Conservation (phyloP, 768 basidiomycete genomes). For the Omphalotus guepiniiformis region DNA sequence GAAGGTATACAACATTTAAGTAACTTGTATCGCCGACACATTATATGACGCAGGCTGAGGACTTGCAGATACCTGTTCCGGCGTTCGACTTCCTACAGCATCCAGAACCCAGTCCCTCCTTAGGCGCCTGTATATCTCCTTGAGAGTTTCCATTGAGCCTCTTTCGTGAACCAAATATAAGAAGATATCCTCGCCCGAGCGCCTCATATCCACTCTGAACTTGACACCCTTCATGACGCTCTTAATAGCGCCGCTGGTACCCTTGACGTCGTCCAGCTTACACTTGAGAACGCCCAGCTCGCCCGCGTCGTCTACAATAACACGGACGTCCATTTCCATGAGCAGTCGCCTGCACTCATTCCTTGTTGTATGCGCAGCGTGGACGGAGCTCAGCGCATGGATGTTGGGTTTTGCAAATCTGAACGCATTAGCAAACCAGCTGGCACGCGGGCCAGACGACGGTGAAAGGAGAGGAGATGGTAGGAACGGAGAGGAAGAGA, state of each 20-base stretch:
- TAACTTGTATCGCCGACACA: background rate
- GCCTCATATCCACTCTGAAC: conserved; percentile 77
- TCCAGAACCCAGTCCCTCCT: conserved; percentile 70
- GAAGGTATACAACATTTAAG: background rate
- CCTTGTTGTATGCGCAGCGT: conserved; percentile 60
- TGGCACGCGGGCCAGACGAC: conserved; percentile 45
- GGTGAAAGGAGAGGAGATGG: conserved; percentile 34
- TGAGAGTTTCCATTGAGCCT: conserved; percentile 82
- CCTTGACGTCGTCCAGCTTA: conserved; percentile 61
- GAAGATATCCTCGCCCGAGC: conserved; percentile 43
- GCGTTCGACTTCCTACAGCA: conserved; percentile 11
- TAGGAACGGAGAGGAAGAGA: conserved; percentile 35
- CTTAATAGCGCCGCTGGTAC: conserved; percentile 45
- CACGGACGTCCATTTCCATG: conserved; percentile 63
- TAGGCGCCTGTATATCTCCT: conserved; percentile 63
- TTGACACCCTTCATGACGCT: conserved; percentile 62
- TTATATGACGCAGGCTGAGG: background rate
- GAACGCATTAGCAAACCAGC: conserved; percentile 88
- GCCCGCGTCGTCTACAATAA: conserved; percentile 61
- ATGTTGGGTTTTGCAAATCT: conserved; percentile 65
- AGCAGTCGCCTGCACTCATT: conserved; percentile 73
- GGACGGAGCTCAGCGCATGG: conserved; percentile 53
- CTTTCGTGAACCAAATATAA: conserved; percentile 78
- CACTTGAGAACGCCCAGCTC: conserved; percentile 73
- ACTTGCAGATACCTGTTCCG: conserved; percentile 6